A percentile compares a stretch with the other conserved stretches of the same genome.
Evolutionary conservation across 2,329 filamentous ascomycete genomes (phyloP).

Genomic region (Trichophyton equinum): DNA sequence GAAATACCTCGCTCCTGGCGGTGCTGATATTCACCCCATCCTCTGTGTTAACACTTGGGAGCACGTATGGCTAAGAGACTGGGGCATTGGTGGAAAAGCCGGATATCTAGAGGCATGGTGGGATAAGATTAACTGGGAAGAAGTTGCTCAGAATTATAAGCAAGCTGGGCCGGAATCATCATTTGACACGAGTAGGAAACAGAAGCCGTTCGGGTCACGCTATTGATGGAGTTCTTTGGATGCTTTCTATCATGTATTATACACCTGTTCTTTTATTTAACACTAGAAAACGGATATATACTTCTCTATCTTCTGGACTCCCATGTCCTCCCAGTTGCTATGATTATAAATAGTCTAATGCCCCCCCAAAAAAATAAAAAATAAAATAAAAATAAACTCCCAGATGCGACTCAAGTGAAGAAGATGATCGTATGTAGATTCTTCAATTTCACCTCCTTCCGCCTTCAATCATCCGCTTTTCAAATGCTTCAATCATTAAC

Average conservation of each 20-base stretch:
- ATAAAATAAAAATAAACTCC: background rate
- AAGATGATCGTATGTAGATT: background rate
- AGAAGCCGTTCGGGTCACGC: background rate
- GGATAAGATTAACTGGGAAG: slow-evolving; percentile 72
- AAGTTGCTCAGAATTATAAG: slow-evolving; percentile 43
- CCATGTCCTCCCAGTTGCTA: background rate
- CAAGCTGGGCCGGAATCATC: slow-evolving; percentile 7
- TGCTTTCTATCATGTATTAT: slow-evolving; percentile 4
- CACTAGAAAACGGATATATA: slow-evolving; percentile 3
- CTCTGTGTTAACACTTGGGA: slow-evolving; percentile 95
- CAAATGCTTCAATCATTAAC: slow-evolving; percentile 46
- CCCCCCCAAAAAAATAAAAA: background rate
- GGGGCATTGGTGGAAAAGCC: slow-evolving; percentile 62
- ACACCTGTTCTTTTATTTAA: slow-evolving; percentile 5
- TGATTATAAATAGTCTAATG: background rate
- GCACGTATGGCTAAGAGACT: slow-evolving; percentile 81
- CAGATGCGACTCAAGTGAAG: background rate
- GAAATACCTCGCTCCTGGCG: slow-evolving; percentile 29
- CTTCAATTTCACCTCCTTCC: slow-evolving; percentile 22
- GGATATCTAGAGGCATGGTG: slow-evolving; percentile 73
- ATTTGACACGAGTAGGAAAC: background rate
- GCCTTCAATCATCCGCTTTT: slow-evolving; percentile 58
- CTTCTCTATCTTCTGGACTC: background rate
- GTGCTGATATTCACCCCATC: slow-evolving; percentile 54
- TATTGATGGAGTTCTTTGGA: background rate